Evolutionary conservation across 176 grass and related monocot species (phyloP).

Genomic region (maize (Zea mays)): DNA sequence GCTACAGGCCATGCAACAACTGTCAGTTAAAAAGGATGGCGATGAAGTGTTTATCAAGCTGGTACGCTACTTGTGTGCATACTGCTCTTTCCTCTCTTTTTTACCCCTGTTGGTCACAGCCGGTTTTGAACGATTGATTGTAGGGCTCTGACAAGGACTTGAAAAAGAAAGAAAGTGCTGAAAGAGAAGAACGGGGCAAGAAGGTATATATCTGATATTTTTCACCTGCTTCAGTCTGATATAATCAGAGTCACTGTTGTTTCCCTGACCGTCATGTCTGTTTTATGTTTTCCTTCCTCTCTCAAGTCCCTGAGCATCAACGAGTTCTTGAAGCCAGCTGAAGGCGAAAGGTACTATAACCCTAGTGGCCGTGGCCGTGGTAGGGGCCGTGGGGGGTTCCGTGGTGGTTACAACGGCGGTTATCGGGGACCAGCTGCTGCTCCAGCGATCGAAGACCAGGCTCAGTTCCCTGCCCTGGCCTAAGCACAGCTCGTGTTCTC

Average conservation of each 20-base stretch:
- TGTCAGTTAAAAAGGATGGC: slow-evolving; percentile 61
- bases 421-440: slow-evolving; percentile 27
- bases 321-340: slow-evolving; percentile 80
- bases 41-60: slow-evolving; percentile 75
- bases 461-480: slow-evolving; percentile 53
- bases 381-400: slow-evolving; percentile 44
- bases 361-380: slow-evolving; percentile 38
- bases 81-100: background rate
- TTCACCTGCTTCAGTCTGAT: background rate
- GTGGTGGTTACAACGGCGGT: slow-evolving; percentile 38
- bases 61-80: slow-evolving; percentile 5
- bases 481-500: background rate
- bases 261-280: background rate
- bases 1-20: slow-evolving; percentile 61
- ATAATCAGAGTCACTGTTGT: background rate
- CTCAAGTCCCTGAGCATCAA: slow-evolving; percentile 71
- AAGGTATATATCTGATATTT: slow-evolving; percentile 45
- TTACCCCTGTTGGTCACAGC: background rate
- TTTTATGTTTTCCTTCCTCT: background rate
- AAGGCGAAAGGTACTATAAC: slow-evolving; percentile 54
- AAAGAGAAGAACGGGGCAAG: slow-evolving; percentile 65
- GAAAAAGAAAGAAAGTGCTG: slow-evolving; percentile 68
- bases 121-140: background rate
- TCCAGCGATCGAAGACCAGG: slow-evolving; percentile 63
- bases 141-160: slow-evolving; percentile 74